Base-by-base conservation (phyloP, 2,329 filamentous ascomycete genomes). In the Colletotrichum plurivorum region DNA sequence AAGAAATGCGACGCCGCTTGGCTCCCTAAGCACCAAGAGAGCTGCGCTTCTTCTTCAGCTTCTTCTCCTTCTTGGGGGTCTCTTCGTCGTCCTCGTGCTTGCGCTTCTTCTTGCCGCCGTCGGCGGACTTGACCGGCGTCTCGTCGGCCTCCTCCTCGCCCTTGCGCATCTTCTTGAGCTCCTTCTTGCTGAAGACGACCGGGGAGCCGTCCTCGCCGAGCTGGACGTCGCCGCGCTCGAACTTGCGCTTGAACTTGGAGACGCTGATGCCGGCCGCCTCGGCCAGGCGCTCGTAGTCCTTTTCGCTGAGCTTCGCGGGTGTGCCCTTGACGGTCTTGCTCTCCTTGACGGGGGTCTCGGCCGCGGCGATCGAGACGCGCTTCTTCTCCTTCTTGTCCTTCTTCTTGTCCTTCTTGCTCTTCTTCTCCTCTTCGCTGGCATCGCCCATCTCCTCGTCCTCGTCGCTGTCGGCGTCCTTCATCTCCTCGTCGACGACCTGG, bases 181-280 rank as follows among this genome's bases (percentile, higher is more conserved):
- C 90, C 83, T 93, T 94, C 86, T 94, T 94, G 84, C 89, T 93
- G 75, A 90, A 81, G 4, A 93, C 84, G 73, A 88, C 85, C 48
- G 92, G 89, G 59, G 86, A 90, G 66, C 92, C 92, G 70, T 92
- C 88, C 13, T 83, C 82, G 73, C 86, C 86, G 72, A 94, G 83
- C 77, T 89, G 85, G 72, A 94, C 92, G 76, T 94, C 91, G 45
- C 93, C 93, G 71, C 91, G 88, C 81, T 93, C 92, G 73, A 90
- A 90, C 86, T 94, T 94, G 79, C 91, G 87, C 85, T 92, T 90
- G 83, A 94, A 94, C 82, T 93, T 92, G 83, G 89, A 89, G 62
- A 93, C 88, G 8, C 90, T 92, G 68, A 94, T 84, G 70, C 92
- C 92, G 9, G 91, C 89, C 73, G 88, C 85, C 69, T 87, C 88